phyloP scores from a whole-genome alignment of 352 stramenopile species.

The Phytophthora cryptogea region DNA sequence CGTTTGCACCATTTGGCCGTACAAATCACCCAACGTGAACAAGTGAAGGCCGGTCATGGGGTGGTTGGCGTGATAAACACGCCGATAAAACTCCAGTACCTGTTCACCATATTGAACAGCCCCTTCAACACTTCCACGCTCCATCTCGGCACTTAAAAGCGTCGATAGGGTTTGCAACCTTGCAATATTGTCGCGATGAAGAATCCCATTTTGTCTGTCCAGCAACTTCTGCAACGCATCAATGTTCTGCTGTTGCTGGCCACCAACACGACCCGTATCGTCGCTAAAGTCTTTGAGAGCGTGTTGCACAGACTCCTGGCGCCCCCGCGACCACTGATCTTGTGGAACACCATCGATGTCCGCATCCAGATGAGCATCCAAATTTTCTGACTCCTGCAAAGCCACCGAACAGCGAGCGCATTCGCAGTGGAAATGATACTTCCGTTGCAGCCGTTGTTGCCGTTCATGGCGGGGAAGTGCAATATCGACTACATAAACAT shows the following conservation, averaged over 20 bases:
- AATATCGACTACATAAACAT: conserved; percentile 51
- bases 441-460: conserved; percentile 44
- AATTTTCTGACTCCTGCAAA: conserved; percentile 30
- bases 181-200: conserved; percentile 54
- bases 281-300: conserved; percentile 28
- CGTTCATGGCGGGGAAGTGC: conserved; percentile 51
- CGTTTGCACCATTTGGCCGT: conserved; percentile 20
- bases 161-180: conserved; percentile 50
- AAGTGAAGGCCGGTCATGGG: conserved; percentile 64
- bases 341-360: conserved; percentile 50
- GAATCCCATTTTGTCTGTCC: conserved; percentile 24
- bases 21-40: conserved; percentile 70
- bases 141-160: conserved; percentile 63
- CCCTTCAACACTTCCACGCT: conserved; percentile 32
- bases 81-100: conserved; percentile 66
- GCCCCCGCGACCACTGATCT: conserved; percentile 40
- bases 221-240: conserved; percentile 30
- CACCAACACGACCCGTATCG: conserved; percentile 10
- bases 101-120: conserved; percentile 45
- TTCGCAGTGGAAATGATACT: conserved; percentile 72
- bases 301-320: conserved; percentile 31
- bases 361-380: conserved; percentile 52
- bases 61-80: conserved; percentile 62
- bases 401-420: conserved; percentile 53
- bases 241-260: conserved; percentile 32